Evolutionary conservation across 176 grass and related monocot species (phyloP).

Genomic region (Tillandsia leiboldiana): DNA sequence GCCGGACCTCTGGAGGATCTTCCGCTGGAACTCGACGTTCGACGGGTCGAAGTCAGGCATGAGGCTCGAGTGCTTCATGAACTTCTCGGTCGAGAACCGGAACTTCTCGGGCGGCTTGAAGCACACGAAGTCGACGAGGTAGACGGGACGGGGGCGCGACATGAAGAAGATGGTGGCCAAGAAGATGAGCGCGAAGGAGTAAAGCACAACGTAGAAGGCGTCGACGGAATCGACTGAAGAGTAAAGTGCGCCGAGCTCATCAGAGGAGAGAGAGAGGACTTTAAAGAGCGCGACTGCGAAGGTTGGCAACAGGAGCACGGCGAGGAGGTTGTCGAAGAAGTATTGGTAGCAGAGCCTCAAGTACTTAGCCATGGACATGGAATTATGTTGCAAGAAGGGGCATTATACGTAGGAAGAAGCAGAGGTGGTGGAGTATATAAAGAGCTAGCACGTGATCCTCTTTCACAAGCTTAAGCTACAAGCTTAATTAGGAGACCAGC

Average conservation of each 20-base stretch:
- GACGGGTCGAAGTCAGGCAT: conserved; percentile 51
- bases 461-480: too few species aligned
- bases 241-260: neutral
- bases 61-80: conserved; percentile 60
- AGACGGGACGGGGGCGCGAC: conserved; percentile 63
- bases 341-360: too few species aligned
- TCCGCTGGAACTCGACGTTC: conserved; percentile 76
- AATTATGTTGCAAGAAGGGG: too few species aligned
- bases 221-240: neutral
- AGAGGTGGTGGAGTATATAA: too few species aligned
- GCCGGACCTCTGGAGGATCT: conserved; percentile 85
- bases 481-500: too few species aligned
- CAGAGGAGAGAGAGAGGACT: neutral
- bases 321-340: neutral
- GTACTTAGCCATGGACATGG: too few species aligned
- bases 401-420: too few species aligned
- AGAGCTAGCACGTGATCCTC: too few species aligned
- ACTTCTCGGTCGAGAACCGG: conserved; percentile 38
- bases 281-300: neutral
- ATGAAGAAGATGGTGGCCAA: conserved; percentile 58
- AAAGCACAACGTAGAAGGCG: neutral
- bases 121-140: conserved; percentile 81
- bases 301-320: neutral
- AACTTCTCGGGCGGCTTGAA: conserved; percentile 49
- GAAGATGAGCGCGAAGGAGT: neutral